Evolutionary conservation across 768 basidiomycete genomes (phyloP).

Genomic region (Suillus plorans): DNA sequence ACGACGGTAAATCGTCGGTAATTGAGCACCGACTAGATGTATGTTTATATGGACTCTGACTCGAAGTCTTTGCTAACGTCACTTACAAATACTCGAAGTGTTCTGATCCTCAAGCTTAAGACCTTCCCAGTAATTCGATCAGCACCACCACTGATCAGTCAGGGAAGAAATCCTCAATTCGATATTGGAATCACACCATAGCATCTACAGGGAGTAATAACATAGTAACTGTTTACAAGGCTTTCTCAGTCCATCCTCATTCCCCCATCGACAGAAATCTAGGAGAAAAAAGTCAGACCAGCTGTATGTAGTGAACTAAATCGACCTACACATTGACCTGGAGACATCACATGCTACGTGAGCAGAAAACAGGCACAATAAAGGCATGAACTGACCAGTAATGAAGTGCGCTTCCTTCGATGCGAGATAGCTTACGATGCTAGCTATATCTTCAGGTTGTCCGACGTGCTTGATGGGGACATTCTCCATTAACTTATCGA

Average conservation of each 20-base stretch:
- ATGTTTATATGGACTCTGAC: neutral
- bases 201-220: neutral
- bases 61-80: too few relatives aligned
- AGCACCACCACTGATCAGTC: neutral
- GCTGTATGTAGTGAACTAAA: too few relatives aligned
- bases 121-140: neutral
- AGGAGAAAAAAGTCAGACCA: neutral
- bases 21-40: neutral
- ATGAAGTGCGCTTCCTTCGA: slow-evolving; percentile 35
- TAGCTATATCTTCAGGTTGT: slow-evolving; percentile 33
- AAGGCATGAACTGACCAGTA: slow-evolving; percentile 24
- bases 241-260: slow-evolving; percentile 1
- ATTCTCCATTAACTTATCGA: slow-evolving; percentile 11
- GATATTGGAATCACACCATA: neutral
- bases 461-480: slow-evolving; percentile 19
- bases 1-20: neutral
- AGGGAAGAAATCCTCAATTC: neutral
- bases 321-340: slow-evolving; percentile 17
- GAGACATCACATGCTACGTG: neutral
- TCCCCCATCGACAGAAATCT: slow-evolving; percentile 14
- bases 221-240: neutral
- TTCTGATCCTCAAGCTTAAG: neutral
- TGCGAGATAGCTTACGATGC: slow-evolving; percentile 33
- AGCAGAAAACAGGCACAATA: neutral
- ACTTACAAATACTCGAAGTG: neutral